Evolutionary conservation across 1,139 yeast genomes (phyloP), one percentile per base, ranked within the genome.

Genomic region (Candida mesenterica): DNA sequence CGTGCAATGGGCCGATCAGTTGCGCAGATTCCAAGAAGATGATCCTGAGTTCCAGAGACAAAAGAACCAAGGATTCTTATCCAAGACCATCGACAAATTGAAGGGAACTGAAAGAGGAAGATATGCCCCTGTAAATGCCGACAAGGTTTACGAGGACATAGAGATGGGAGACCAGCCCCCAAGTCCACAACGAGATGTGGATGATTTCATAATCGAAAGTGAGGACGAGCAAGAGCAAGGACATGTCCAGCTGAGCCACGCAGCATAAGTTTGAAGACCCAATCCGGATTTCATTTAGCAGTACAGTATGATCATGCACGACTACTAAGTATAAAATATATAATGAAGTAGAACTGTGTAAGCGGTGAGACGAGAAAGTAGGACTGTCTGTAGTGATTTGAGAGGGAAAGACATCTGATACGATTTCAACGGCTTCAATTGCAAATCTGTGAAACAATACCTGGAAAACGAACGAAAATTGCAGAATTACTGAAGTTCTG

Each of bases 1-100:
- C 40, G 82, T 77, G 10, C 80, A 72, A 52, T 77, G 82, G 82
- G 72, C 77, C 6, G 81, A 76, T 47, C 75, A 73, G 50, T 51
- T 71, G 38, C 49, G 69, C 39, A 53, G 53, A 30, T 63, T 62
- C 44, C 67, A 67, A 43, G 61, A 54, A 18, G 58, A 53, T 14
- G 67, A 62, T 17, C 61, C 57, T 16, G 52, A 55, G 45, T 47
- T 43, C 31, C 45, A 44, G 26, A 43, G 37, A 20, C 52, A 46
- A 22, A 41, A 44, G 27, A 41, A 46, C 29, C 41, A 43, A 18
- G 62, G 71, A 2, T 57, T 73, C 38, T 45, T 74, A 7, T 50
- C 66, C 12, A 68, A 65, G 37, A 70, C 76, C 3, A 52, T 70
- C 26, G 58, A 52, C 40, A 72, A 63, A 48, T 50, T 73, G 31